Evolutionary conservation across 1,284 basidiomycete species (phyloP), one percentile per base, ranked within the genome.

Genomic region (Volvariella volvacea): DNA sequence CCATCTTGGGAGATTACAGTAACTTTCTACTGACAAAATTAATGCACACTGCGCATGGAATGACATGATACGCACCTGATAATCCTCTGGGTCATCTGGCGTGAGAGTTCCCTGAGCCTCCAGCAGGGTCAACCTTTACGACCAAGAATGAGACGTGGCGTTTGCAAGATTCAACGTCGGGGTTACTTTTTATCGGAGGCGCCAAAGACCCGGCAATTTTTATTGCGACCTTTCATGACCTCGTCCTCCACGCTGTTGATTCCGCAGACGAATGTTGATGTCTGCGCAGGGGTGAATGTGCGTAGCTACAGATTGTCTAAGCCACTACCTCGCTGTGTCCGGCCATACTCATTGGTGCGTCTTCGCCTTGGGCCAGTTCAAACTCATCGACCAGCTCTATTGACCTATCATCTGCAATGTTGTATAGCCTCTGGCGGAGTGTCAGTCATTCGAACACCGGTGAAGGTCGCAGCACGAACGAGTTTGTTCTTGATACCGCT

Each of bases 401-500:
- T 16, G 67, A 68, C 48, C 76, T 71, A 32, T 81, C 75, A 39
- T 74, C 66, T 10, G 71, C 73, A 25, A 92, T 73, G 41, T 75
- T 72, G 58, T 86, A 89, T n/a, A 92, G 62, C 58, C 80, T 77
- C 89, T 90, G 51, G 45, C 41, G 38, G 28, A 21, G 37, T 30
- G 47, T 51, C 28, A 57, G 51, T 39, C 21, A 31, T 21, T 15
- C 25, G 32, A 25, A 31, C 25, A 17, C 46, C 39, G 48, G 22
- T 31, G 40, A 42, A 21, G 25, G 43, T n/a, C n/a, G 42, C 33
- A n/a, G 21, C 42, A 70, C 83, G 52, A 49, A 90, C 93, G 50
- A 97, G 65, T 63, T 92, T 92, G 67, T 97, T 97, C 68, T 90
- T 90, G 51, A 97, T 87, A 2, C 93, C 93, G 43, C 78, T 91